Evolutionary conservation across 495 filamentous ascomycete species (phyloP).

Genomic region (Collariella sp.): DNA sequence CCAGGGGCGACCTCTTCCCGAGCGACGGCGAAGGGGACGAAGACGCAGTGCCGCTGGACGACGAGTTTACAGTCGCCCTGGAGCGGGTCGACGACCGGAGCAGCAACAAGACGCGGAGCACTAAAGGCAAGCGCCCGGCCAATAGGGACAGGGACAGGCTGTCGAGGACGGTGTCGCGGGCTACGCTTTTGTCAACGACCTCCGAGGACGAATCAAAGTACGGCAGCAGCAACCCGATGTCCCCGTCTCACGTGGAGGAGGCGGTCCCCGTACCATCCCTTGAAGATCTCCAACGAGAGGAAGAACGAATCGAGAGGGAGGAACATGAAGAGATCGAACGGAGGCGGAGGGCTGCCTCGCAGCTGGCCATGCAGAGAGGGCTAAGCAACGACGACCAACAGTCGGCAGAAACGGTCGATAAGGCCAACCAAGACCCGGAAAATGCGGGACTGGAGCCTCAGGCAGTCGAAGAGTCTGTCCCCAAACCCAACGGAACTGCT

Average conservation of each 20-base stretch:
- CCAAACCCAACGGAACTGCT: neutral
- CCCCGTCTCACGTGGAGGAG: conserved; percentile 23
- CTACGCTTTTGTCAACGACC: conserved; percentile 44
- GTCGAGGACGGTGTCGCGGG: conserved; percentile 45
- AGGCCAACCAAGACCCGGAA: neutral
- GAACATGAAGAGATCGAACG: conserved; percentile 64
- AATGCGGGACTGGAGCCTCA: neutral
- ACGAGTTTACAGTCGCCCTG: conserved; percentile 80
- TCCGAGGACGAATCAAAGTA: conserved; percentile 28
- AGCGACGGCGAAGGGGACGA: conserved; percentile 84
- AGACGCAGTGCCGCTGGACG: conserved; percentile 85
- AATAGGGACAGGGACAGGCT: conserved; percentile 42
- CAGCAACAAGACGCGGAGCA: conserved; percentile 56
- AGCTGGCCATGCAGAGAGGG: conserved; percentile 62
- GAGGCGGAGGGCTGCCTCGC: conserved; percentile 62
- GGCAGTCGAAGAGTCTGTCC: neutral
- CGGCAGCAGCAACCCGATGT: conserved; percentile 27
- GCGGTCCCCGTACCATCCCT: conserved; percentile 45
- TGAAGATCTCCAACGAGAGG: conserved; percentile 66
- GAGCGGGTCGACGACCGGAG: conserved; percentile 66
- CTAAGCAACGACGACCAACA: conserved; percentile 38
- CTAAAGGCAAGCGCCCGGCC: conserved; percentile 51
- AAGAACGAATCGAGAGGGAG: conserved; percentile 55
- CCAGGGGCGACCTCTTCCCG: conserved; percentile 87
- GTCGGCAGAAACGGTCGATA: conserved; percentile 13